phyloP scores from a whole-genome alignment of 192 early-diverging fungal genomes.

The Gigaspora rosea region DNA sequence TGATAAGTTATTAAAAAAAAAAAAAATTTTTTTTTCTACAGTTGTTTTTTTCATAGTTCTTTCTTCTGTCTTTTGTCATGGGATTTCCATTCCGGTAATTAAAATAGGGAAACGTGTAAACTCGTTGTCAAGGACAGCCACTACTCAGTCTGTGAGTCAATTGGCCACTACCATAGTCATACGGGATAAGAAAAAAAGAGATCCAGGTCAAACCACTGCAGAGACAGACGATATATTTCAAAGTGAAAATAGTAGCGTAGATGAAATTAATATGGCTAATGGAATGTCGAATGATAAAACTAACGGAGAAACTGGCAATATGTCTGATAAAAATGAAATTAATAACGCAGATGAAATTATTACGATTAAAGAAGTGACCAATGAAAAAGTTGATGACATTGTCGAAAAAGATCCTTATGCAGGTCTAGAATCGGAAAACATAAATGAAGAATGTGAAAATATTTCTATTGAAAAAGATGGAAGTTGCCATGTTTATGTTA shows the following conservation, averaged over 20 bases:
- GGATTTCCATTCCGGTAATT: constrained; percentile 64
- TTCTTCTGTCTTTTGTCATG: constrained; percentile 78
- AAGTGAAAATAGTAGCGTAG: background rate
- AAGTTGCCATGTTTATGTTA: background rate
- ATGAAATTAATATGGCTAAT: background rate
- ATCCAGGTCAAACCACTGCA: background rate
- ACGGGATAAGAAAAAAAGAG: background rate
- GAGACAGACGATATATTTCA: background rate
- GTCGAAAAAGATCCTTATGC: background rate
- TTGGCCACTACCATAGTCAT: background rate
- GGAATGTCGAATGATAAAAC: too few relatives aligned
- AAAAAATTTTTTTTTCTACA: constrained; percentile 37
- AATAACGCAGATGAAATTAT: background rate
- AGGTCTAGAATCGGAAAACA: background rate
- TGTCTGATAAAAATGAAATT: background rate
- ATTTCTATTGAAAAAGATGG: constrained; percentile 1
- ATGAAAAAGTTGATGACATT: background rate
- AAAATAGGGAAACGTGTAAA: constrained; percentile 20
- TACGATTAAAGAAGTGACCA: background rate
- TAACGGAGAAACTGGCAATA: too few relatives aligned
- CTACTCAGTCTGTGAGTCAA: too few relatives aligned
- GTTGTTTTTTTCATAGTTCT: constrained; percentile 76
- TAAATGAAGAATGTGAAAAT: constrained; percentile 23
- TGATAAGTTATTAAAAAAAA: background rate
- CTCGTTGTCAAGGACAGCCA: background rate